These are phyloP conservation scores for Canavalia ensiformis DNA, from an alignment of 306 rosid species.

Conservation along the genomic window DNA sequence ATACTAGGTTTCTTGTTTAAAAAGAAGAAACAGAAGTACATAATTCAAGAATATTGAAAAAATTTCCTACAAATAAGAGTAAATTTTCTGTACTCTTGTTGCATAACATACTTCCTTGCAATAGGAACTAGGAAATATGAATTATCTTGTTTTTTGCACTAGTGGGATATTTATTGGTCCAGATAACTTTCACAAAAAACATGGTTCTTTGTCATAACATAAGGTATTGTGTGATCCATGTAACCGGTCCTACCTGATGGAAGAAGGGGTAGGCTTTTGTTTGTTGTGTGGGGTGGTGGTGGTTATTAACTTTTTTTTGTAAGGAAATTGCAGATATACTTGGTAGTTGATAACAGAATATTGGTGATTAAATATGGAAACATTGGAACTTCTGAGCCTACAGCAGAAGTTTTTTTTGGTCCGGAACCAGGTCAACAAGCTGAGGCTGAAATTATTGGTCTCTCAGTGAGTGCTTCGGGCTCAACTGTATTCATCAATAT, in stretches of 20 bases:
- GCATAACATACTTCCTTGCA: too few species aligned
- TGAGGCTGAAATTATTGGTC: constrained; percentile 64
- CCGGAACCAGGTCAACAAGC: constrained; percentile 57
- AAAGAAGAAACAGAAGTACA: too few species aligned
- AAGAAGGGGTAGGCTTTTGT: background rate
- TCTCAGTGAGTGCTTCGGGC: constrained; percentile 70
- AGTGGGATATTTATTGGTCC: background rate
- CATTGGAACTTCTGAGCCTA: constrained; percentile 53
- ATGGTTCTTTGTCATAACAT: background rate
- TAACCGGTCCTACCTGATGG: background rate
- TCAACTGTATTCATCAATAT: constrained; percentile 65
- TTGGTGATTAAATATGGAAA: constrained; percentile 60
- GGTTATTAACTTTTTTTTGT: constrained; percentile 6
- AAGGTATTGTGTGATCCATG: background rate
- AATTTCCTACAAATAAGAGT: too few species aligned
- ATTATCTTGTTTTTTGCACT: background rate
- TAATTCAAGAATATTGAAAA: too few species aligned
- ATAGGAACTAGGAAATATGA: background rate
- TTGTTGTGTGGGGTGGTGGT: background rate
- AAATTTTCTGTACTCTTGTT: too few species aligned
- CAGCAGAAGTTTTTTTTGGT: constrained; percentile 60
- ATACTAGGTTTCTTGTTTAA: too few species aligned
- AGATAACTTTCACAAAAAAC: background rate
- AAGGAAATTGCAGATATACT: constrained; percentile 64
- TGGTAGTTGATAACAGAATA: constrained; percentile 78